Percentiles rank a stretch among this genome's conserved stretches.
phyloP scores from a whole-genome alignment of 2,329 filamentous ascomycete species.

The Arthrobotrys iridis region DNA sequence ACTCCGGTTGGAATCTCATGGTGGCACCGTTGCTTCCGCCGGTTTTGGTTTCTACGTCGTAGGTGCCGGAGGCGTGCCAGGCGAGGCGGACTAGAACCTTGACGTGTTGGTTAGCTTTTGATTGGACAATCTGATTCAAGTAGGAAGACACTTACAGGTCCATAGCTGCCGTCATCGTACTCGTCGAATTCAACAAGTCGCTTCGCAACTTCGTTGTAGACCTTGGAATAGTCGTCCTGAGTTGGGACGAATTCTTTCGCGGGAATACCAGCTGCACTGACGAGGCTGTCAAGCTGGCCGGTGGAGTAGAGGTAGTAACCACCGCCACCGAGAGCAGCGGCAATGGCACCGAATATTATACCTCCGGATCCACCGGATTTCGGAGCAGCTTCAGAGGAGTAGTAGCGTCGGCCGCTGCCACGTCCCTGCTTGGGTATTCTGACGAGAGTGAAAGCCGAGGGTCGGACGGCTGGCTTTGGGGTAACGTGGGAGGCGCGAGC shows the following conservation, averaged over 20 bases:
- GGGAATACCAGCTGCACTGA: conserved; percentile 43
- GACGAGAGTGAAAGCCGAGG: conserved; percentile 26
- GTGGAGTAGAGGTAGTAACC: conserved; percentile 57
- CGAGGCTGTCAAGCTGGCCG: conserved; percentile 53
- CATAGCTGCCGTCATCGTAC: conserved; percentile 96
- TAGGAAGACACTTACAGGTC: conserved; percentile 69
- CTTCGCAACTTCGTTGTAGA: conserved; percentile 86
- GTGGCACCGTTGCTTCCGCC: conserved; percentile 96
- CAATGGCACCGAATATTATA: conserved; percentile 54
- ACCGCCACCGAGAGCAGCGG: conserved; percentile 55
- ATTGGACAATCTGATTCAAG: background rate
- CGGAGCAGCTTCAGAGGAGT: conserved; percentile 55
- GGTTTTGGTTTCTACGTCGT: conserved; percentile 84
- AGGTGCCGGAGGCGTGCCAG: conserved; percentile 95
- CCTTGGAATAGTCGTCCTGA: conserved; percentile 90
- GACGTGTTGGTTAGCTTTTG: background rate
- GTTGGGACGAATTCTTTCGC: conserved; percentile 75
- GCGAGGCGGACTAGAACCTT: conserved; percentile 82
- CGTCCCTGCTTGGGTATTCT: conserved; percentile 40
- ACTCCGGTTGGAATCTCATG: conserved; percentile 93
- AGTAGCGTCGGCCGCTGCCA: conserved; percentile 41
- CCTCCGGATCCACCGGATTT: conserved; percentile 52
- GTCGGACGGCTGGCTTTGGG: conserved; percentile 29
- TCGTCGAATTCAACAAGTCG: conserved; percentile 87
- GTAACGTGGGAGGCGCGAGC: conserved; percentile 33